Percentiles rank a stretch among this genome's conserved stretches.
Evolutionary conservation across 2,329 filamentous ascomycete species (phyloP).

Genomic region (Microcyclospora pomicola): DNA sequence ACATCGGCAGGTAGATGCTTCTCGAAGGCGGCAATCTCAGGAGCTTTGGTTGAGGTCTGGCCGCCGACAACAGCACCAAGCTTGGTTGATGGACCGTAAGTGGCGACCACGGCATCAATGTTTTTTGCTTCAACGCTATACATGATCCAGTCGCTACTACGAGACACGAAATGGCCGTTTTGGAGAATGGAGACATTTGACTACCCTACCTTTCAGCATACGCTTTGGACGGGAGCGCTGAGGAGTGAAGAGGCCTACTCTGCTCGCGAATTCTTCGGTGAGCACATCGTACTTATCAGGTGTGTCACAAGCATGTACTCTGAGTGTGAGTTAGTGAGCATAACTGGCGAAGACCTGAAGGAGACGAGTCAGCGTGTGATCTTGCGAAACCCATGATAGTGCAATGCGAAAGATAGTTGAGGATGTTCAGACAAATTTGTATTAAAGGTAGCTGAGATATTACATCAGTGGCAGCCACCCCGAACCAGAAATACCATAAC

Average conservation of each 20-base stretch:
- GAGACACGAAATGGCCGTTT: constrained; percentile 91
- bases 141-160: constrained; percentile 95
- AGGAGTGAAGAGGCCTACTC: constrained; percentile 50
- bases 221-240: constrained; percentile 14
- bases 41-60: constrained; percentile 95
- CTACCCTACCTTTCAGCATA: constrained; percentile 44
- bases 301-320: constrained; percentile 87
- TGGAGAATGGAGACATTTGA: constrained; percentile 68
- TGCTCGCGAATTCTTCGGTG: constrained; percentile 66
- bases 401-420: not conserved
- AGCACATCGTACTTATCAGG: constrained; percentile 77
- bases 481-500: constrained; percentile 50
- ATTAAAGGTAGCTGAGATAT: constrained; percentile 94
- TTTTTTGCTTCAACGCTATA: constrained; percentile 94
- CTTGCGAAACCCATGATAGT: too few species aligned
- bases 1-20: constrained; percentile 75
- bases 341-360: too few species aligned
- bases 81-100: constrained; percentile 91
- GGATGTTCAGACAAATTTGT: constrained; percentile 60
- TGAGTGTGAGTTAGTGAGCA: constrained; percentile 30
- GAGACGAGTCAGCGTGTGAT: too few species aligned
- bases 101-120: constrained; percentile 73
- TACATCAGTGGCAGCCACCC: constrained; percentile 84
- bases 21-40: constrained; percentile 89
- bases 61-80: constrained; percentile 89